Evolutionary conservation across 1,284 basidiomycete species (phyloP), one percentile per base, ranked within the genome.

Genomic region (Ganoderma lingzhi): DNA sequence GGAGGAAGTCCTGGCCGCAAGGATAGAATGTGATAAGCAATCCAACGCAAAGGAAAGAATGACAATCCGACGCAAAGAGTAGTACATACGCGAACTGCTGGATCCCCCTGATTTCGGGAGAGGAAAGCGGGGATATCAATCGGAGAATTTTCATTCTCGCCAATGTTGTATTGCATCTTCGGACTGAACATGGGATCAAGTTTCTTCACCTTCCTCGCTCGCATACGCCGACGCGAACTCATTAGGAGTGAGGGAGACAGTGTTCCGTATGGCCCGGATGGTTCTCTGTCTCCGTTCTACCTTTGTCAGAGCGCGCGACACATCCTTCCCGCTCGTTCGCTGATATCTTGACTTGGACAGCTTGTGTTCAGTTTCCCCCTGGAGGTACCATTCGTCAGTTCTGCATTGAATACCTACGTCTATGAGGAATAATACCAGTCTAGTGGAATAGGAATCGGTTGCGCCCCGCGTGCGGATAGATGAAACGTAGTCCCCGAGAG

Each of bases 401-500:
- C 9, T 10, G 28, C 6, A 44, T 15, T 3, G 9, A 6, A 48
- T 8, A 23, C 28, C 5, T 23, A 51, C 4, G 48, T 28, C 4
- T 19, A 23, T 8, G n/a, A 23, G 23, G 12, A 51, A 51, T 28
- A 8, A 8, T 19, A 51, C 48, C 23, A 51, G 23, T 51, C 48
- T 23, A 28, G 48, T 51, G 2, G 48, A 51, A 51, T 51, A 51
- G 4, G 48, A 51, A 6, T 51, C 48, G 12, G 74, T 75, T 2
- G 76, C 71, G 0, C 77, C 78, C 30, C 74, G 67, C 14, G 6
- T 4, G 1, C 41, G 62, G 56, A 78, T 75, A 3, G 60, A 68
- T 10, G 30, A 4, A 1, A 70, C 59, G 58, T 76, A 76, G 69
- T 79, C 74, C 0, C 74, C 76, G 14, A 78, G 66, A 3, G 68